A percentile compares a stretch with the other conserved stretches of the same genome.
These are phyloP conservation scores for Royoungia palumana DNA, from an alignment of 768 basidiomycete species.

Conservation along the genomic window DNA sequence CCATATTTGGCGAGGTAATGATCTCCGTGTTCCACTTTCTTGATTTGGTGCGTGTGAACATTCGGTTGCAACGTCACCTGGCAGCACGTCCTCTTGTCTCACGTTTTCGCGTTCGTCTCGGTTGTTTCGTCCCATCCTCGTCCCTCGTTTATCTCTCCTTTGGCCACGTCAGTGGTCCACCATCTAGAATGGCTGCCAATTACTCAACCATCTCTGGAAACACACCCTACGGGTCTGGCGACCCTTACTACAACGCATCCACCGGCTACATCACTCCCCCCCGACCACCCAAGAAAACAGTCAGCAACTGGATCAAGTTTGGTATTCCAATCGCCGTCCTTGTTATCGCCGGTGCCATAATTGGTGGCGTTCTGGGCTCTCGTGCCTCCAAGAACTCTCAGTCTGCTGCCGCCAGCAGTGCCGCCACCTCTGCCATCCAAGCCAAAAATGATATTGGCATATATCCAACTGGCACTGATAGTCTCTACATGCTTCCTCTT, in stretches of 20 bases:
- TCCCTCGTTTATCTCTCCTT: constrained; percentile 22
- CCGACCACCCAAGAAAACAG: constrained; percentile 44
- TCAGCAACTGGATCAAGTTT: constrained; percentile 72
- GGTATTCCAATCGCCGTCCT: constrained; percentile 65
- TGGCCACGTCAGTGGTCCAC: constrained; percentile 14
- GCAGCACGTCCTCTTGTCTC: not conserved
- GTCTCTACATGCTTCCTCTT: constrained; percentile 74
- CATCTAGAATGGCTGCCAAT: constrained; percentile 37
- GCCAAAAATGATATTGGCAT: constrained; percentile 59
- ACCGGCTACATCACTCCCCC: constrained; percentile 63
- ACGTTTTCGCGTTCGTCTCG: constrained; percentile 2
- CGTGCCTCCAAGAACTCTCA: constrained; percentile 42
- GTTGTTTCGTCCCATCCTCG: constrained; percentile 12
- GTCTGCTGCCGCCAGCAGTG: constrained; percentile 15
- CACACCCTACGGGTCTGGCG: constrained; percentile 56
- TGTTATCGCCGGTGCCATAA: constrained; percentile 61
- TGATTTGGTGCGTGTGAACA: constrained; percentile 13
- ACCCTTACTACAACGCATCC: constrained; percentile 68
- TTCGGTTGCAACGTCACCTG: not conserved
- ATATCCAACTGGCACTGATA: constrained; percentile 77
- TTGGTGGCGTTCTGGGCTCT: constrained; percentile 80
- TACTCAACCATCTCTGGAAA: constrained; percentile 34
- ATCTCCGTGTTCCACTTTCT: not conserved
- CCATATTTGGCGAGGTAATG: no score
- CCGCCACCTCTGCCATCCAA: constrained; percentile 53